Evolutionary conservation across 2,329 filamentous ascomycete genomes (phyloP).

Genomic region (Hymenoscyphus salicellus): DNA sequence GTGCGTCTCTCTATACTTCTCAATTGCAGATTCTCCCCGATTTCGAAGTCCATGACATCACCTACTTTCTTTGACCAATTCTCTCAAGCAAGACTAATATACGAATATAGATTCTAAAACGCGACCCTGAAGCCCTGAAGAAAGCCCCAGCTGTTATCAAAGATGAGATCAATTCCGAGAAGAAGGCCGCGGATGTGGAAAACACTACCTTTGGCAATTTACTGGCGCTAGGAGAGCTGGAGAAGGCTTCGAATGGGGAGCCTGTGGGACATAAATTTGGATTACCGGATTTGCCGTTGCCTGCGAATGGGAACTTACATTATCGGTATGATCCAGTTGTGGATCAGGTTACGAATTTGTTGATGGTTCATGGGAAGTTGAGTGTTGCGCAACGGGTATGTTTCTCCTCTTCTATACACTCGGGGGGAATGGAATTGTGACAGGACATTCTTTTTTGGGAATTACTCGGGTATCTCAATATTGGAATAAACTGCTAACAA

Average conservation of each 20-base stretch:
- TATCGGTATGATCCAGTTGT: slow-evolving; percentile 83
- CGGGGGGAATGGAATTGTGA: not conserved
- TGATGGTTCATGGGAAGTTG: slow-evolving; percentile 92
- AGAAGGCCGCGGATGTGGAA: slow-evolving; percentile 30
- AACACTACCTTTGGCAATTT: slow-evolving; percentile 35
- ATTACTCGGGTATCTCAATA: not conserved
- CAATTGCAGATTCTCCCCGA: not conserved
- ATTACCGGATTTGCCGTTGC: slow-evolving; percentile 64
- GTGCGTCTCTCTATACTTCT: slow-evolving; percentile 40
- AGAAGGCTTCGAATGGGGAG: slow-evolving; percentile 30
- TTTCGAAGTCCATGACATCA: slow-evolving; percentile 24
- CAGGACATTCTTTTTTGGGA: not conserved
- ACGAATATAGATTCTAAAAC: slow-evolving; percentile 55
- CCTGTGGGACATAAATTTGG: slow-evolving; percentile 60
- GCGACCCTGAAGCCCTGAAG: slow-evolving; percentile 58
- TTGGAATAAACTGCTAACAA: not conserved
- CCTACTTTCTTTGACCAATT: slow-evolving; percentile 19
- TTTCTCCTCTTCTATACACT: slow-evolving; percentile 18
- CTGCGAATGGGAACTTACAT: slow-evolving; percentile 62
- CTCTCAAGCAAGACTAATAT: slow-evolving; percentile 10
- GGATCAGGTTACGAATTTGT: slow-evolving; percentile 79
- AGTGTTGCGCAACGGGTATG: slow-evolving; percentile 80
- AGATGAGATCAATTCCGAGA: slow-evolving; percentile 46
- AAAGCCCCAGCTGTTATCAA: slow-evolving; percentile 66
- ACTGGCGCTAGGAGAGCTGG: slow-evolving; percentile 32